Conservation (phyloP, 257 asterid species). For the Handroanthus guayacan region DNA sequence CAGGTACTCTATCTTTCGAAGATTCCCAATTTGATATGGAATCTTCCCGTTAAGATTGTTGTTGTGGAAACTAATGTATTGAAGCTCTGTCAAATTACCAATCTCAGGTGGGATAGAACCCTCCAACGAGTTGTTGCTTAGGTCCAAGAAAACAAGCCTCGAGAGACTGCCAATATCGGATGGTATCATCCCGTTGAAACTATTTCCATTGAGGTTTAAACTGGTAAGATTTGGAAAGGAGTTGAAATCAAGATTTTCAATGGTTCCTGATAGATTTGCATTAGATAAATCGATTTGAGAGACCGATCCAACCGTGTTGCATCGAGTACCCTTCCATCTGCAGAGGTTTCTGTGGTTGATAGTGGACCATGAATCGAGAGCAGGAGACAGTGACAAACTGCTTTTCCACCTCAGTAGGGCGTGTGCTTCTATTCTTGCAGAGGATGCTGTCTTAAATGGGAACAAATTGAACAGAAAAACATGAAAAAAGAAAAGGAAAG, state of each 20-base stretch:
- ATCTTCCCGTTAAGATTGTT: conserved; percentile 58
- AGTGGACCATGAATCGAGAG: conserved; percentile 68
- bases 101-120: conserved; percentile 66
- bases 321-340: conserved; percentile 64
- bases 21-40: conserved; percentile 71
- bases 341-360: conserved; percentile 57
- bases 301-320: conserved; percentile 54
- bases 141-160: conserved; percentile 65
- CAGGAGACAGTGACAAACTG: conserved; percentile 44
- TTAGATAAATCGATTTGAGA: conserved; percentile 52
- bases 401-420: conserved; percentile 71
- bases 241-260: conserved; percentile 54
- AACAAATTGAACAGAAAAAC: conserved; percentile 34
- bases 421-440: conserved; percentile 63
- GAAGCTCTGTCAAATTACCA: conserved; percentile 58
- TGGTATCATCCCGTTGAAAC: conserved; percentile 69
- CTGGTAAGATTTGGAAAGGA: conserved; percentile 48
- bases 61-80: conserved; percentile 56
- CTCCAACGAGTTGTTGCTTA: conserved; percentile 57
- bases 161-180: conserved; percentile 58
- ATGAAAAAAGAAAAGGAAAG: conserved; percentile 38
- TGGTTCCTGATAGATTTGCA: conserved; percentile 49
- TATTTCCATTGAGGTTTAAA: conserved; percentile 55
- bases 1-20: conserved; percentile 57
- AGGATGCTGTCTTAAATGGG: conserved; percentile 45